Evolutionary conservation across 2,329 filamentous ascomycete genomes (phyloP).

Genomic region (Nothomitra cinnamomea): DNA sequence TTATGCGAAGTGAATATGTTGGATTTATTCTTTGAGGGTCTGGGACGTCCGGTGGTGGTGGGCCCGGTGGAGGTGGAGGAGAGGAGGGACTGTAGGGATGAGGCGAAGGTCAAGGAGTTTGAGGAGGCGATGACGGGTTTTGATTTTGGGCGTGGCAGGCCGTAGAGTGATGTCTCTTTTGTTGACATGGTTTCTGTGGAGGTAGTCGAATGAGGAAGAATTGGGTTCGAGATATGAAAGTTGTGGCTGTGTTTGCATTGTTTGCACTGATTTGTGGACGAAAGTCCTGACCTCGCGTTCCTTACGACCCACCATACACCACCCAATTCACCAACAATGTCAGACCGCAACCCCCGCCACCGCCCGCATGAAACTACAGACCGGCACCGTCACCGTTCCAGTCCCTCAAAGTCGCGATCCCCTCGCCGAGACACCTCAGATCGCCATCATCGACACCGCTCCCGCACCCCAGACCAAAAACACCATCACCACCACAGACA

Average conservation of each 20-base stretch:
- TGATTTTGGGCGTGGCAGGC: constrained; percentile 52
- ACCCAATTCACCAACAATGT: neutral
- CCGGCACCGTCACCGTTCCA: neutral
- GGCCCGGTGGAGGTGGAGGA: constrained; percentile 7
- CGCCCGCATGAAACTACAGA: neutral
- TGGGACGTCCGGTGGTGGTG: constrained; percentile 30
- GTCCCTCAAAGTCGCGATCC: constrained; percentile 6
- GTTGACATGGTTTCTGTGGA: constrained; percentile 3
- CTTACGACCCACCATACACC: no score
- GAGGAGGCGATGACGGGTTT: constrained; percentile 43
- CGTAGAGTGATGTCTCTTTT: constrained; percentile 48
- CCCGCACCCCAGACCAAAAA: constrained; percentile 12
- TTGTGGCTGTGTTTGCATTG: no score
- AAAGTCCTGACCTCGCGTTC: no score
- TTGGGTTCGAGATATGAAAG: no score
- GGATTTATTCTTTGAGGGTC: constrained; percentile 40
- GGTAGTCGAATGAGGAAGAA: no score
- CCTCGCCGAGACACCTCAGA: constrained; percentile 6
- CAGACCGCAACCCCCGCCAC: neutral
- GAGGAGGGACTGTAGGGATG: constrained; percentile 71
- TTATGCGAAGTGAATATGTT: constrained; percentile 55
- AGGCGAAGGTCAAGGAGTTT: constrained; percentile 68
- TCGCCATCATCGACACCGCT: constrained; percentile 9
- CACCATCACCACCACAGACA: constrained; percentile 19
- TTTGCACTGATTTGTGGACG: no score